Evolutionary conservation across 129 eudicot genomes (phyloP), one percentile per base, ranked within the genome.

Genomic region (Logfia minima): DNA sequence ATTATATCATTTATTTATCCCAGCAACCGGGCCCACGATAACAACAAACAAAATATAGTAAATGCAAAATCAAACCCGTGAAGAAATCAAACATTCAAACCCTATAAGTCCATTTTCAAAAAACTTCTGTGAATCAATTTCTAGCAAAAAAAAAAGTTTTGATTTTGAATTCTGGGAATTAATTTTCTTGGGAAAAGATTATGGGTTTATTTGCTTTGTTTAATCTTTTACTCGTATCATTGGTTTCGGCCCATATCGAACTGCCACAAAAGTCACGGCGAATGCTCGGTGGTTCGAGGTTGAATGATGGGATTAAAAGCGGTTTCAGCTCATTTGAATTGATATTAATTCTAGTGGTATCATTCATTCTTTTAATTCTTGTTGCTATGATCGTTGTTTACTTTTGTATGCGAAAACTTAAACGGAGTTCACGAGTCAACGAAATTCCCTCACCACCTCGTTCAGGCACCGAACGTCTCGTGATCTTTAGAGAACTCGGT

Each of bases 331-430:
- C 84, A 37, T 37, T 84, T 0, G 86, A 85, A 45, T 39, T 83
- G 14, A 74, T 79, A 19, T 69, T 80, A 17, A 79, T 83, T 59
- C 6, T 59, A 71, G 77, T 80, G 14, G 93, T 80, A 32, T 37
- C 96, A 31, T 59, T 77, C 10, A 76, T 88, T 11, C 79, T 86
- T 76, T 78, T 77, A 55, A 77, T 82, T 76, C 78, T 88, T 74
- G 31, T 90, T 18, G 70, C 70, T 63, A 56, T 87, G 9, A 82
- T 83, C 24, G 62, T 66, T 23, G 64, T 77, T 60, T 90, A 79
- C 80, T 66, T 80, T 72, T 88, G 70, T 78, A 43, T 81, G 4
- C 75, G 84, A 75, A 79, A 72, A n/a, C 37, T 78, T 61, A 75
- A 62, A 60, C 63, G 64, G 10, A 75, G 55, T 70, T 74, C 89